These are phyloP conservation scores for Clarireedia hainanense DNA, from an alignment of 2,329 filamentous ascomycete species.

Conservation along the genomic window DNA sequence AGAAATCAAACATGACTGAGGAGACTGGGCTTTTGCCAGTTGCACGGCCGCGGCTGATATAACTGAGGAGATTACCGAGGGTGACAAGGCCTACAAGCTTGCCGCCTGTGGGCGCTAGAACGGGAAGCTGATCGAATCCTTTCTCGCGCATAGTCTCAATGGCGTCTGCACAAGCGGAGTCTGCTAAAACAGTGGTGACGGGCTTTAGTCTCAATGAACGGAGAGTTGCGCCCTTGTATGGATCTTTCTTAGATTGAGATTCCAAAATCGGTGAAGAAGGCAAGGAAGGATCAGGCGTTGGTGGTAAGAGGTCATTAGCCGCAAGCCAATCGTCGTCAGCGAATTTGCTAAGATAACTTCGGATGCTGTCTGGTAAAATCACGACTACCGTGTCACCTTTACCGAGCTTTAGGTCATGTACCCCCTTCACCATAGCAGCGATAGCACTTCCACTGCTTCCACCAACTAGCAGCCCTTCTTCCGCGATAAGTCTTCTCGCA, in stretches of 20 bases:
- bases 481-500: slow-evolving; percentile 82
- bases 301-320: slow-evolving; percentile 82
- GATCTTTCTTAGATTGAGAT: slow-evolving; percentile 43
- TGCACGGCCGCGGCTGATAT: slow-evolving; percentile 78
- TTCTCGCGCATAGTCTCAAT: slow-evolving; percentile 98
- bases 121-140: slow-evolving; percentile 94
- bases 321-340: slow-evolving; percentile 98
- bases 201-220: slow-evolving; percentile 82
- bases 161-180: slow-evolving; percentile 70
- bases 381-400: slow-evolving; percentile 87
- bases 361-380: slow-evolving; percentile 87
- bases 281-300: slow-evolving; percentile 40
- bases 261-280: slow-evolving; percentile 32
- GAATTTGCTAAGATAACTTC: slow-evolving; percentile 97
- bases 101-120: slow-evolving; percentile 60
- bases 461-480: slow-evolving; percentile 89
- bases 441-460: slow-evolving; percentile 92
- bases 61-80: slow-evolving; percentile 86
- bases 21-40: slow-evolving; percentile 64
- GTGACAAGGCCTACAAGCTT: slow-evolving; percentile 88
- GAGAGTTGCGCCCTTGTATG: slow-evolving; percentile 73
- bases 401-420: slow-evolving; percentile 66
- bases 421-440: slow-evolving; percentile 68
- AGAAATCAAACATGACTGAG: slow-evolving; percentile 96
- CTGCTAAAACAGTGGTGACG: slow-evolving; percentile 72